These are phyloP conservation scores for Annona cherimola DNA, from an alignment of 164 flowering plant species.

Conservation along the genomic window DNA sequence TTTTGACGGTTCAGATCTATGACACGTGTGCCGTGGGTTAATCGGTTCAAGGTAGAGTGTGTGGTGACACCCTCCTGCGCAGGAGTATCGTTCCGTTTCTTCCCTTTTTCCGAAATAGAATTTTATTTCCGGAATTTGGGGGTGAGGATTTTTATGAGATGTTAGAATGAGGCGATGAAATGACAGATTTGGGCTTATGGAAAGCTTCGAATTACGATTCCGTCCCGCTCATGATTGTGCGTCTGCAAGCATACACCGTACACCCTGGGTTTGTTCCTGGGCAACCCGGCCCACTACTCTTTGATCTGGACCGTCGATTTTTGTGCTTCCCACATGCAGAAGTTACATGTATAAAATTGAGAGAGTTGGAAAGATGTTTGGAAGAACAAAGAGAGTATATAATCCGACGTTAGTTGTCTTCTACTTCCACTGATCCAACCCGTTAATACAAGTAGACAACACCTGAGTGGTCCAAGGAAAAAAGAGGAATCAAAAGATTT, in stretches of 20 bases:
- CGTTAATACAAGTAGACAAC: neutral
- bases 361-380: neutral
- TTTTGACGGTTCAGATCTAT: neutral
- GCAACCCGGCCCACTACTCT: too few relatives aligned
- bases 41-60: neutral
- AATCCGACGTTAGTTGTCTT: too few relatives aligned
- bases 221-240: neutral
- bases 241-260: too few relatives aligned
- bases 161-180: neutral
- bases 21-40: neutral
- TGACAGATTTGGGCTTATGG: slow-evolving; percentile 1
- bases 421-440: neutral
- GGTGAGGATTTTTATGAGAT: neutral
- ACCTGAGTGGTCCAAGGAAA: neutral
- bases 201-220: neutral
- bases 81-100: neutral
- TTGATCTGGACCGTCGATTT: neutral
- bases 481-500: too few relatives aligned
- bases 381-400: too few relatives aligned
- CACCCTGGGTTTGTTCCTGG: too few relatives aligned
- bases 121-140: neutral
- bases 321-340: neutral
- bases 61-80: neutral
- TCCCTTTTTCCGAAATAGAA: neutral
- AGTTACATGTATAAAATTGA: neutral